Conservation (phyloP, 805 yeast genomes). For the Teunomyces aglyptinius region DNA sequence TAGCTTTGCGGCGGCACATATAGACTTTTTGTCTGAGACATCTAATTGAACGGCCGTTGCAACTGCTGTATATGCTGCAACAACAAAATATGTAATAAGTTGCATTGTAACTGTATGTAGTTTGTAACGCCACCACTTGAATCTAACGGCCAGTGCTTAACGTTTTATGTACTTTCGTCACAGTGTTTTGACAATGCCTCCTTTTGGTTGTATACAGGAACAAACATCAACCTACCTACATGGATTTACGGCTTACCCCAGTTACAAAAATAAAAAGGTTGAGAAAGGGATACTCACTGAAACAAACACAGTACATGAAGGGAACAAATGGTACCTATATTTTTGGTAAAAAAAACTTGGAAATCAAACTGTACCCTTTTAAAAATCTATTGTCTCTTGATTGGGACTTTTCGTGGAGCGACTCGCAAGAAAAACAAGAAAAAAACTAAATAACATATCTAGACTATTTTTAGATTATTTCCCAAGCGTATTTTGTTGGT, state of each 20-base stretch:
- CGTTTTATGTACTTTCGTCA: background rate
- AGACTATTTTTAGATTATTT: background rate
- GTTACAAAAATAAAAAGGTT: background rate
- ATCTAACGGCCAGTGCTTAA: background rate
- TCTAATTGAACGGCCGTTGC: slow-evolving; percentile 38
- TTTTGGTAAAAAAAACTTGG: too few relatives aligned
- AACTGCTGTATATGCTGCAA: background rate
- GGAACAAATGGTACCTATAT: too few relatives aligned
- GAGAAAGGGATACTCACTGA: background rate
- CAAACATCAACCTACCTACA: background rate
- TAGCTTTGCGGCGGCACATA: slow-evolving; percentile 39
- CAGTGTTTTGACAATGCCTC: slow-evolving; percentile 6
- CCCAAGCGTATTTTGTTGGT: background rate
- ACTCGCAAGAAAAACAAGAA: background rate
- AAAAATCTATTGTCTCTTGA: too few relatives aligned
- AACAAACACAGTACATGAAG: too few relatives aligned
- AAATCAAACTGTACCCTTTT: too few relatives aligned
- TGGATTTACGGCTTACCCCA: background rate
- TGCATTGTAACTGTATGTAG: background rate
- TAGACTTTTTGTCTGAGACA: slow-evolving; percentile 31
- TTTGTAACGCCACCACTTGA: background rate
- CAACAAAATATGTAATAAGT: background rate
- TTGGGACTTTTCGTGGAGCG: background rate
- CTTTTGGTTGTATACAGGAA: slow-evolving; percentile 2
- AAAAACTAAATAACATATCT: background rate